These are phyloP conservation scores for Mycocentrospora acerina DNA, from an alignment of 2,329 filamentous ascomycete species.

Conservation along the genomic window DNA sequence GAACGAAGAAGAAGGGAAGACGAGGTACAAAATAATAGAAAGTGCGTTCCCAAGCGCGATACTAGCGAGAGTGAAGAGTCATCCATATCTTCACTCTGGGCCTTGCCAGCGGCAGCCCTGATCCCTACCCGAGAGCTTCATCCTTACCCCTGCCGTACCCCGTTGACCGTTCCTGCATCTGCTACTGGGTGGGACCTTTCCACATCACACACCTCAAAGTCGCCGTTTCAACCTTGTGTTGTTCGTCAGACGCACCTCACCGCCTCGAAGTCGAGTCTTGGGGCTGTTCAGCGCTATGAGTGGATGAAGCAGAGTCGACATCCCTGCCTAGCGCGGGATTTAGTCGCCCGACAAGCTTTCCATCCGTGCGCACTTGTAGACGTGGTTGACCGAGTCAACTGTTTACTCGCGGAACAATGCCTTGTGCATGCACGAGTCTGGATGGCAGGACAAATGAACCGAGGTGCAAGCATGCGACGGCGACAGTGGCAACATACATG, in stretches of 20 bases:
- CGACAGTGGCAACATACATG: too few relatives aligned
- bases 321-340: slow-evolving; percentile 11
- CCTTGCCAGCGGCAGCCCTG: slow-evolving; percentile 21
- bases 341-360: slow-evolving; percentile 20
- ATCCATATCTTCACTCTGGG: slow-evolving; percentile 17
- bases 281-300: slow-evolving; percentile 18
- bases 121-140: slow-evolving; percentile 33
- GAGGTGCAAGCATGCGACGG: too few relatives aligned
- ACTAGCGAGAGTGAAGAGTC: slow-evolving; percentile 30
- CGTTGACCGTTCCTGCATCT: slow-evolving; percentile 34
- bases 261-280: slow-evolving; percentile 30
- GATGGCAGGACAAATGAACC: too few relatives aligned
- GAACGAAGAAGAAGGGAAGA: slow-evolving; percentile 7
- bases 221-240: slow-evolving; percentile 28
- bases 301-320: slow-evolving; percentile 19
- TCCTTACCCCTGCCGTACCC: slow-evolving; percentile 16
- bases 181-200: slow-evolving; percentile 30
- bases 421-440: too few relatives aligned
- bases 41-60: slow-evolving; percentile 18
- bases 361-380: not conserved
- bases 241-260: slow-evolving; percentile 26
- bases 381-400: too few relatives aligned
- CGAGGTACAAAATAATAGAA: slow-evolving; percentile 17
- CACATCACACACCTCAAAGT: slow-evolving; percentile 14
- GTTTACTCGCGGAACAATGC: too few relatives aligned